Percentiles rank a stretch among this genome's conserved stretches.
Evolutionary conservation across 169 alveolate genomes (phyloP).

Genomic region (Blepharisma undulans): DNA sequence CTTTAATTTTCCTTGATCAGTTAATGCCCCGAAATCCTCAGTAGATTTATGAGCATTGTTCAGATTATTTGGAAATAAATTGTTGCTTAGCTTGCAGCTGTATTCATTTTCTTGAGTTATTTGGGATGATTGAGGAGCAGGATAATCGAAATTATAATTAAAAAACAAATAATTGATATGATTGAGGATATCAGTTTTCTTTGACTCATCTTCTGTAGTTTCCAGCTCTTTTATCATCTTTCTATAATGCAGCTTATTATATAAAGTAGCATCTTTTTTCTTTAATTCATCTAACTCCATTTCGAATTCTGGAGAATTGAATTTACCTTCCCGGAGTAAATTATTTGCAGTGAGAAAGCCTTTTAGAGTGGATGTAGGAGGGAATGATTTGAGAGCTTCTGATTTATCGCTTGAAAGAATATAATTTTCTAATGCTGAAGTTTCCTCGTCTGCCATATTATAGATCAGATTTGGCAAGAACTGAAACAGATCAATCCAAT

Average conservation of each 20-base stretch:
- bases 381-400: background rate
- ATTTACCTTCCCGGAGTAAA: background rate
- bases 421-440: background rate
- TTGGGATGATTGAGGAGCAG: background rate
- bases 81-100: background rate
- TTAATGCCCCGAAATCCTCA: background rate
- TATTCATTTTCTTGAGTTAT: background rate
- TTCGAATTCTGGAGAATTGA: background rate
- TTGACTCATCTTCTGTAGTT: background rate
- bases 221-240: background rate
- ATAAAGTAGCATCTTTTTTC: background rate
- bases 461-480: no score
- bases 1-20: background rate
- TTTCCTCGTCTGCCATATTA: constrained; percentile 12
- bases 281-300: background rate
- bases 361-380: background rate
- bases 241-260: background rate
- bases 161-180: background rate
- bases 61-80: background rate
- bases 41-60: background rate
- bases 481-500: no score
- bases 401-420: background rate
- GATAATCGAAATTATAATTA: background rate
- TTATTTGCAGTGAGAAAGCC: background rate
- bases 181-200: background rate